phyloP scores from a whole-genome alignment of 768 basidiomycete genomes.

The Mycena pura region DNA sequence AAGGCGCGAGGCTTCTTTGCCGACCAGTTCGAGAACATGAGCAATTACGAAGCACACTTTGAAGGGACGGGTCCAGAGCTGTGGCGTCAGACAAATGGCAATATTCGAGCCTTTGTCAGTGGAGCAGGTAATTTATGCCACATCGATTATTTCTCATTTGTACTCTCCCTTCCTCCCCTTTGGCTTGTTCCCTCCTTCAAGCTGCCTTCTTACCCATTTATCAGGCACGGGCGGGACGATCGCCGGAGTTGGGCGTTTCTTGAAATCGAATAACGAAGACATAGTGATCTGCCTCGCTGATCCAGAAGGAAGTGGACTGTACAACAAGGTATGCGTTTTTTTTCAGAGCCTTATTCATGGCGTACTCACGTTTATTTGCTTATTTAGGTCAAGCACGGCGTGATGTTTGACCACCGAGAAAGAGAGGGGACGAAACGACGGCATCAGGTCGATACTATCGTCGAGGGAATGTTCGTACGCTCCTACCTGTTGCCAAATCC shows the following conservation, averaged over 20 bases:
- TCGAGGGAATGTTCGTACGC: constrained; percentile 80
- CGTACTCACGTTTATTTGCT: neutral
- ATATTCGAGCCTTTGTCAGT: constrained; percentile 83
- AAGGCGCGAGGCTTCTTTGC: constrained; percentile 79
- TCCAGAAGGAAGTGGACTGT: constrained; percentile 93
- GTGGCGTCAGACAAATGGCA: constrained; percentile 89
- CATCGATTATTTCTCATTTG: neutral
- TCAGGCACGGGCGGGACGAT: constrained; percentile 96
- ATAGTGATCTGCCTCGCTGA: constrained; percentile 82
- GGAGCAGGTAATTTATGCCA: constrained; percentile 71
- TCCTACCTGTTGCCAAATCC: neutral
- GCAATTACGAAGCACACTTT: constrained; percentile 90
- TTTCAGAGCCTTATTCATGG: neutral
- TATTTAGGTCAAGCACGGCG: constrained; percentile 80
- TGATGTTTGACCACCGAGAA: constrained; percentile 94
- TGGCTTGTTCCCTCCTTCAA: neutral
- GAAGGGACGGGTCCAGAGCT: constrained; percentile 94
- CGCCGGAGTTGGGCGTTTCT: constrained; percentile 79
- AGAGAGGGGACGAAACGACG: constrained; percentile 92
- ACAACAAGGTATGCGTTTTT: constrained; percentile 73
- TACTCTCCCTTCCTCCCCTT: neutral
- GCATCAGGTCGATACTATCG: constrained; percentile 95
- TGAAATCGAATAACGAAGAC: constrained; percentile 76
- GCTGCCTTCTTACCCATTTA: neutral
- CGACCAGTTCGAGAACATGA: constrained; percentile 97